Conservation (phyloP, 805 yeast genomes). For the Schizosaccharomyces osmophilus region DNA sequence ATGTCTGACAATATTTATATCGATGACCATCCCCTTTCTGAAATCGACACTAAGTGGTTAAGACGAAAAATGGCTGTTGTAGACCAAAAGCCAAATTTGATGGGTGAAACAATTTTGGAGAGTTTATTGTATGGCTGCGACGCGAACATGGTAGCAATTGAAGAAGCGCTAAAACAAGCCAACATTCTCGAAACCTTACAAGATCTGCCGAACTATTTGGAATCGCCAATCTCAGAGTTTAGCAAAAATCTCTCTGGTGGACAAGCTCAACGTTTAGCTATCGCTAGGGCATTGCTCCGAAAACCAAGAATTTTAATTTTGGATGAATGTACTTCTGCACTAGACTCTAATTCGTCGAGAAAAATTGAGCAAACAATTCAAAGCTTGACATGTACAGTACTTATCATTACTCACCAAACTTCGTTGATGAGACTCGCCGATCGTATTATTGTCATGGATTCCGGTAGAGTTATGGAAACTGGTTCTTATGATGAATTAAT, state of each 20-base stretch:
- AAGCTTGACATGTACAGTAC: constrained; percentile 17
- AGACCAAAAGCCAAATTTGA: constrained; percentile 46
- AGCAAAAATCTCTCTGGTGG: constrained; percentile 53
- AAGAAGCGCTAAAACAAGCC: constrained; percentile 20
- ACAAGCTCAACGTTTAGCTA: constrained; percentile 62
- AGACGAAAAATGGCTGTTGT: constrained; percentile 41
- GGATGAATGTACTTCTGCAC: constrained; percentile 78
- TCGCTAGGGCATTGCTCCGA: constrained; percentile 58
- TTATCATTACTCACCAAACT: constrained; percentile 52
- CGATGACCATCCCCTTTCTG: constrained; percentile 24
- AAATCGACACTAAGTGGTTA: constrained; percentile 23
- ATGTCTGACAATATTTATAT: constrained; percentile 19
- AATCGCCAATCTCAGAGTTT: constrained; percentile 31
- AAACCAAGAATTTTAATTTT: constrained; percentile 38
- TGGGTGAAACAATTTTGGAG: constrained; percentile 48
- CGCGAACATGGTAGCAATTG: constrained; percentile 11
- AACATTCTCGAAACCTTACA: constrained; percentile 31
- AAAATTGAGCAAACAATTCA: constrained; percentile 27
- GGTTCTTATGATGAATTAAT: constrained; percentile 5
- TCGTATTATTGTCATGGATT: constrained; percentile 16
- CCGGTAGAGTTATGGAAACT: constrained; percentile 5
- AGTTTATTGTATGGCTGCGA: constrained; percentile 39
- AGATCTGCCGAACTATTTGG: constrained; percentile 30
- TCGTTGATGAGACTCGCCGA: constrained; percentile 40
- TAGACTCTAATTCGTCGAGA: constrained; percentile 40